Conservation (phyloP, 2,329 filamentous ascomycete species). For the Colletotrichum salicis region DNA sequence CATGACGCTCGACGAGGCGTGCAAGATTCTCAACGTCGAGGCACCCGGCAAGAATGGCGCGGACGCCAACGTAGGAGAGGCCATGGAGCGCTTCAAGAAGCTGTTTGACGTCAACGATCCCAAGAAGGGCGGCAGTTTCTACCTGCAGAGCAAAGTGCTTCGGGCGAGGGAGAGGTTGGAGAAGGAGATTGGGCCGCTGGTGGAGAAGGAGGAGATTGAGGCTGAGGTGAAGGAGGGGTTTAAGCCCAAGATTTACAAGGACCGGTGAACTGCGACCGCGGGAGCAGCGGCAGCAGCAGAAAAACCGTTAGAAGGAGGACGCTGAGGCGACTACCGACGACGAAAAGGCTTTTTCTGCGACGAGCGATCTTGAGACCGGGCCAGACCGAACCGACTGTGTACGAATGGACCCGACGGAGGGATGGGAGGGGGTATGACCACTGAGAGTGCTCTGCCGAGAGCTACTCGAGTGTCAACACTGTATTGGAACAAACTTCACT, state of each 20-base stretch:
- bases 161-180: slow-evolving; percentile 93
- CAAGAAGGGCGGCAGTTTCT: slow-evolving; percentile 96
- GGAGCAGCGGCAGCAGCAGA: too few relatives aligned
- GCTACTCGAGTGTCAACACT: slow-evolving; percentile 10
- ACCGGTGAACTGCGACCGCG: slow-evolving; percentile 48
- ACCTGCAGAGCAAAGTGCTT: slow-evolving; percentile 96
- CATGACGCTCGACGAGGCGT: slow-evolving; percentile 95
- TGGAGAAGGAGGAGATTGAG: slow-evolving; percentile 77
- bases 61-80: slow-evolving; percentile 76
- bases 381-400: neutral
- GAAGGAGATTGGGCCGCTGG: slow-evolving; percentile 79
- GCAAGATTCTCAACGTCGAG: slow-evolving; percentile 95
- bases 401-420: neutral
- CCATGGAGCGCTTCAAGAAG: slow-evolving; percentile 90
- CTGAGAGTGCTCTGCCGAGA: neutral
- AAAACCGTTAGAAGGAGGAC: neutral
- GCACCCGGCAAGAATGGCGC: slow-evolving; percentile 79
- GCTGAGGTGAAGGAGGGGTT: slow-evolving; percentile 86
- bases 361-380: neutral
- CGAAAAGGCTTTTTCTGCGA: neutral
- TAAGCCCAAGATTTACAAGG: slow-evolving; percentile 96
- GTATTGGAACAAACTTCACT: slow-evolving; percentile 37
- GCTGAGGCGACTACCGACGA: neutral
- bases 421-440: neutral
- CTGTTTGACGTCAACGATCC: slow-evolving; percentile 96